phyloP scores from a whole-genome alignment of 345 rosid genomes.

The Lumnitzera racemosa region DNA sequence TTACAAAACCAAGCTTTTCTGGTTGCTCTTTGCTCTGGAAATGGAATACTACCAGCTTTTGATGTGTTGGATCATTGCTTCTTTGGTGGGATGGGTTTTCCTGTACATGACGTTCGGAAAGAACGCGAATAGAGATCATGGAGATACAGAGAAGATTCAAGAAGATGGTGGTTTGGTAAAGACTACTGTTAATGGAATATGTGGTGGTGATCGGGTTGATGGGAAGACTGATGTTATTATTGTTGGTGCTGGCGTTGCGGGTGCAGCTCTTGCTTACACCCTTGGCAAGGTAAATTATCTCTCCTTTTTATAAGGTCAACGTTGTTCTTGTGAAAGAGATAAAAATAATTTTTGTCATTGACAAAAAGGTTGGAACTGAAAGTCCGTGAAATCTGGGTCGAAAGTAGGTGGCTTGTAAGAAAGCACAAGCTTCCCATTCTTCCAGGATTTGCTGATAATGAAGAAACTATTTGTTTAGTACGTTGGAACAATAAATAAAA shows the following conservation, averaged over 20 bases:
- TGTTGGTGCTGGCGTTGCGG: slow-evolving; percentile 45
- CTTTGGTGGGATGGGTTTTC: slow-evolving; percentile 8
- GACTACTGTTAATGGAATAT: not conserved
- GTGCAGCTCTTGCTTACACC: slow-evolving; percentile 53
- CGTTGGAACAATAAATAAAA: too few species aligned
- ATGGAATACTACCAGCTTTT: slow-evolving; percentile 9
- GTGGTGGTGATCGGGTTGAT: not conserved
- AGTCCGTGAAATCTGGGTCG: too few species aligned
- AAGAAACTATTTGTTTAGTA: too few species aligned
- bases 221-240: slow-evolving; percentile 23
- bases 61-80: slow-evolving; percentile 11
- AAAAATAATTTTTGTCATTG: too few species aligned
- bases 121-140: slow-evolving; percentile 8
- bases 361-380: too few species aligned
- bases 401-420: too few species aligned
- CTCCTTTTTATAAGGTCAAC: not conserved
- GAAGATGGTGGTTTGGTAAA: not conserved
- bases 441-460: too few species aligned
- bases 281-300: slow-evolving; percentile 31
- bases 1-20: not conserved
- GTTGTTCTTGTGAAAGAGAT: not conserved
- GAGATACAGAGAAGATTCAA: not conserved
- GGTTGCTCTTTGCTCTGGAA: not conserved
- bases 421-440: too few species aligned
- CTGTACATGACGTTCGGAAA: slow-evolving; percentile 1